A percentile compares a stretch with the other conserved stretches of the same genome.
phyloP scores from a whole-genome alignment of 371 early-diverging fungal species.

The Syncephalastrum racemosum region DNA sequence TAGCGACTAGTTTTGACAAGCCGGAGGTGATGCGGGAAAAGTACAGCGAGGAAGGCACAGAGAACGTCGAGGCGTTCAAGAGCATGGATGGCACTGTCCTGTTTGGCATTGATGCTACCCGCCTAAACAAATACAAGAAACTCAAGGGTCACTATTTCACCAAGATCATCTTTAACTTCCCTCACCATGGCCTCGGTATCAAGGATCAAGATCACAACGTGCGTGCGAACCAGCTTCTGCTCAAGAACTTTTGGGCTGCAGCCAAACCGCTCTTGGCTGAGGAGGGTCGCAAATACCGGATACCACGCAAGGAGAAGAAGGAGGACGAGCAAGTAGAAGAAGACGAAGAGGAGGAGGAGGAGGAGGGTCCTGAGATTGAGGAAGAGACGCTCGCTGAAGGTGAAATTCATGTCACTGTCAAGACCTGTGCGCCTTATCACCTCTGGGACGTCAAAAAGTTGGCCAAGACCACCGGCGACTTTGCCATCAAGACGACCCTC shows the following conservation, averaged over 20 bases:
- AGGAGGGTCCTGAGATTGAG: conserved; percentile 10
- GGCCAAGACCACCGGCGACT: conserved; percentile 64
- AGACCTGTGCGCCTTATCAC: conserved; percentile 86
- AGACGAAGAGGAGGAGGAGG: conserved; percentile 21
- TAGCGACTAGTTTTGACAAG: conserved; percentile 81
- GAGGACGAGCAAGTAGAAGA: conserved; percentile 14
- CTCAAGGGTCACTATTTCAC: conserved; percentile 64
- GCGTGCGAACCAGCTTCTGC: conserved; percentile 75
- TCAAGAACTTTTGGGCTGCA: conserved; percentile 70
- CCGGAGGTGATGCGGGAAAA: conserved; percentile 69
- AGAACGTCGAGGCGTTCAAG: conserved; percentile 62
- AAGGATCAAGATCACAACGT: conserved; percentile 93
- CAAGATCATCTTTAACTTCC: conserved; percentile 95
- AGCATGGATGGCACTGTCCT: conserved; percentile 66
- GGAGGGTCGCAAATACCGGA: conserved; percentile 13
- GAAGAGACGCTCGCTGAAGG: conserved; percentile 40
- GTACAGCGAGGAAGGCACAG: conserved; percentile 71
- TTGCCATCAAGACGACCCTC: conserved; percentile 56
- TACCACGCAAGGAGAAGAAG: too few relatives aligned
- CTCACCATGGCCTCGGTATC: conserved; percentile 87
- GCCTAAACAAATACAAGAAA: conserved; percentile 55
- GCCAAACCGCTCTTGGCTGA: conserved; percentile 52
- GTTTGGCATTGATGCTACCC: conserved; percentile 83
- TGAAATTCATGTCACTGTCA: conserved; percentile 82
- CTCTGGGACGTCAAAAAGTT: conserved; percentile 80